Conservation (phyloP, 2,329 filamentous ascomycete genomes). For the Dactylellina sp. region DNA sequence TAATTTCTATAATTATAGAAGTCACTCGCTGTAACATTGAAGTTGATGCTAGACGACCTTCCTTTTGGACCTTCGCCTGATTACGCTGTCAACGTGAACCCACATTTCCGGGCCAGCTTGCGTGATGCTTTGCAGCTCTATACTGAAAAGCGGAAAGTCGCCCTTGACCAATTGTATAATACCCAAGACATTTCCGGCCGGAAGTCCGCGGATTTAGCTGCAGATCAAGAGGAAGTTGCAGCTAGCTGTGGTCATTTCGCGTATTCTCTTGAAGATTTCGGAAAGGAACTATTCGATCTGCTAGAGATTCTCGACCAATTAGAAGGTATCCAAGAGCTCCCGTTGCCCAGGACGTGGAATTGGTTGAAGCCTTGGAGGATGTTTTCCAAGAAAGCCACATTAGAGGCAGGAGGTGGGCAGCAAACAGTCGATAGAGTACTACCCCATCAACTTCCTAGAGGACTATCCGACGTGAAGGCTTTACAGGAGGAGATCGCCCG, state of each 20-base stretch:
- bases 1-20: slow-evolving; percentile 68
- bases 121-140: slow-evolving; percentile 84
- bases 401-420: slow-evolving; percentile 21
- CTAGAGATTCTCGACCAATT: slow-evolving; percentile 86
- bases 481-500: slow-evolving; percentile 49
- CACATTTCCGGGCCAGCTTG: slow-evolving; percentile 82
- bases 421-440: slow-evolving; percentile 38
- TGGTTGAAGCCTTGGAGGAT: slow-evolving; percentile 84
- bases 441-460: slow-evolving; percentile 46
- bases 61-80: slow-evolving; percentile 79
- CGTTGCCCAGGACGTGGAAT: slow-evolving; percentile 76
- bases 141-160: slow-evolving; percentile 77
- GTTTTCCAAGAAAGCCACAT: slow-evolving; percentile 44
- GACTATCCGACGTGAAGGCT: slow-evolving; percentile 40
- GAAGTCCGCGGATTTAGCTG: slow-evolving; percentile 79
- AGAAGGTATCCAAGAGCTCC: slow-evolving; percentile 75
- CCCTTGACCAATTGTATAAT: slow-evolving; percentile 82
- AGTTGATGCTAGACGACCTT: slow-evolving; percentile 86
- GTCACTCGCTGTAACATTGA: slow-evolving; percentile 89
- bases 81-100: slow-evolving; percentile 78
- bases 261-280: slow-evolving; percentile 89
- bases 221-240: slow-evolving; percentile 95
- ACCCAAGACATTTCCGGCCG: slow-evolving; percentile 76
- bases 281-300: slow-evolving; percentile 86
- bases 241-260: slow-evolving; percentile 98